Percentiles rank a stretch among this genome's conserved stretches.
These are phyloP conservation scores for Torrubiellomyces zombiae DNA, from an alignment of 2,329 filamentous ascomycete species.

Conservation along the genomic window DNA sequence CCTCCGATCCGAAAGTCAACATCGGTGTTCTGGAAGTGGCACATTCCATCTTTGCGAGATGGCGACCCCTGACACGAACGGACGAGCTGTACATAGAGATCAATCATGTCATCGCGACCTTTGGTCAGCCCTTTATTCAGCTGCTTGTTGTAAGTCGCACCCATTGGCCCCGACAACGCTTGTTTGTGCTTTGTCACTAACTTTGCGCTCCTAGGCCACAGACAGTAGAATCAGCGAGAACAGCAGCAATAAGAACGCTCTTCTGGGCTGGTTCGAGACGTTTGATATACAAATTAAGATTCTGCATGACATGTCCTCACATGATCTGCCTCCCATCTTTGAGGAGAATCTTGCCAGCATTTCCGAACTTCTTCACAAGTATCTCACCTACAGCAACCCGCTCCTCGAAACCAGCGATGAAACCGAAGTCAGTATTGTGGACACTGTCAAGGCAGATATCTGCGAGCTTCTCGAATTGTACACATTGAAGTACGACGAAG, in stretches of 20 bases:
- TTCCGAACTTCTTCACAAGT: slow-evolving; percentile 72
- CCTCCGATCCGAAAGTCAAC: slow-evolving; percentile 69
- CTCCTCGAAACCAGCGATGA: slow-evolving; percentile 74
- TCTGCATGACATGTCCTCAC: slow-evolving; percentile 91
- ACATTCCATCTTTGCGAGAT: slow-evolving; percentile 93
- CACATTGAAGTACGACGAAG: slow-evolving; percentile 89
- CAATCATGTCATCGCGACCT: slow-evolving; percentile 80
- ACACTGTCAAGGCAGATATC: slow-evolving; percentile 82
- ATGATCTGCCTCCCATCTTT: slow-evolving; percentile 87
- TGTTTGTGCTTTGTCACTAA: no score
- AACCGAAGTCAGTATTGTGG: slow-evolving; percentile 67
- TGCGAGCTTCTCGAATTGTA: slow-evolving; percentile 84
- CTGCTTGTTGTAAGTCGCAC: slow-evolving; percentile 48
- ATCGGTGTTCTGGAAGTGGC: slow-evolving; percentile 92
- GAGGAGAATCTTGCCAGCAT: slow-evolving; percentile 74
- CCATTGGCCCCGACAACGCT: no score
- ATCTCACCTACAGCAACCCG: slow-evolving; percentile 78
- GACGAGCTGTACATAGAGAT: slow-evolving; percentile 90
- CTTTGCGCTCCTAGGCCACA: slow-evolving; percentile 34
- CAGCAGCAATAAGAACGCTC: slow-evolving; percentile 53
- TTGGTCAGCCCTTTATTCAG: slow-evolving; percentile 67
- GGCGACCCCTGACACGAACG: slow-evolving; percentile 85
- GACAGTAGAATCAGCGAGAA: slow-evolving; percentile 60
- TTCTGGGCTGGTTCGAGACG: slow-evolving; percentile 68
- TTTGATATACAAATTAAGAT: slow-evolving; percentile 83